Percentiles rank a stretch among this genome's conserved stretches.
These are phyloP conservation scores for Trichocladium uniseriatum DNA, from an alignment of 495 filamentous ascomycete genomes.

Conservation along the genomic window DNA sequence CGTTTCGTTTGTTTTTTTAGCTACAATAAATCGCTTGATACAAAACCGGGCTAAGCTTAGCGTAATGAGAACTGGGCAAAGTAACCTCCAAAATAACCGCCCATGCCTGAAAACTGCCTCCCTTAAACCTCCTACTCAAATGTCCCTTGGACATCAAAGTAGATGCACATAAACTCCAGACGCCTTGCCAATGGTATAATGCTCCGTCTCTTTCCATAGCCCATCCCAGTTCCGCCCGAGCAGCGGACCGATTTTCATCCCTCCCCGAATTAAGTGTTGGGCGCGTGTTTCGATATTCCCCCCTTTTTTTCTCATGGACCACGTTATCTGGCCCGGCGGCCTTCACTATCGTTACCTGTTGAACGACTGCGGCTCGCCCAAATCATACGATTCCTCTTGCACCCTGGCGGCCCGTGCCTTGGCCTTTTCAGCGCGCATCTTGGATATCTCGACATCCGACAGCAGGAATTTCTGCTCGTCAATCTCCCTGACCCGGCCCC, in stretches of 20 bases:
- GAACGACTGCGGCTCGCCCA: neutral
- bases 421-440: slow-evolving; percentile 18
- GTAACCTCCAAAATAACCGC: too few species aligned
- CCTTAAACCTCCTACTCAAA: too few species aligned
- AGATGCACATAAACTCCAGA: slow-evolving; percentile 5
- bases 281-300: neutral
- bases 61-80: too few species aligned
- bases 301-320: neutral
- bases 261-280: neutral
- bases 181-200: slow-evolving; percentile 23
- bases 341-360: slow-evolving; percentile 7
- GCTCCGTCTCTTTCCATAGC: neutral
- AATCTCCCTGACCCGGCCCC: slow-evolving; percentile 13
- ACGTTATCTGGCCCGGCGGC: too few species aligned
- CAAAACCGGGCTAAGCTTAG: too few species aligned
- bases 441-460: slow-evolving; percentile 17
- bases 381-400: slow-evolving; percentile 5
- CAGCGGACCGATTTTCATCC: neutral
- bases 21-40: too few species aligned
- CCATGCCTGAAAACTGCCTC: too few species aligned
- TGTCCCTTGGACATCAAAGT: too few species aligned
- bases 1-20: too few species aligned
- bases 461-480: slow-evolving; percentile 29
- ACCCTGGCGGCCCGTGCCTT: slow-evolving; percentile 1
- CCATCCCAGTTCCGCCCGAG: neutral